phyloP scores from a whole-genome alignment of 306 rosid genomes.

The Delonix regia region DNA sequence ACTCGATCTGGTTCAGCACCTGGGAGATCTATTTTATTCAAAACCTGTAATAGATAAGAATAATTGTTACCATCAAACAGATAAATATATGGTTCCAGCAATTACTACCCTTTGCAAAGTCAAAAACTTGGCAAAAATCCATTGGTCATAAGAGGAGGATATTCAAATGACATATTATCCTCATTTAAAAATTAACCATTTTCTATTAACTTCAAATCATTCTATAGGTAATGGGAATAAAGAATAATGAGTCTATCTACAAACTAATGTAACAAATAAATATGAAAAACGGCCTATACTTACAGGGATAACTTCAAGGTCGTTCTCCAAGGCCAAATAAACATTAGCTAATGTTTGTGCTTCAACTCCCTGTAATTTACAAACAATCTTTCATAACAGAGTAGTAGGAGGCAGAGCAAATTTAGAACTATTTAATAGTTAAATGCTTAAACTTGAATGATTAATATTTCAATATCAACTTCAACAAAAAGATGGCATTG shows the following conservation, averaged over 20 bases:
- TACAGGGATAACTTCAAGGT: slow-evolving; percentile 88
- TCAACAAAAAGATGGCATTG: background rate
- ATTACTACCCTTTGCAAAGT: slow-evolving; percentile 11
- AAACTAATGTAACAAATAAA: slow-evolving; percentile 8
- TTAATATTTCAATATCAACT: background rate
- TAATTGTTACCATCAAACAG: slow-evolving; percentile 23
- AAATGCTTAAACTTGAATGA: background rate
- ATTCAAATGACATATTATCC: background rate
- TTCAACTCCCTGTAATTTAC: slow-evolving; percentile 76
- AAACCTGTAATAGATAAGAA: slow-evolving; percentile 59
- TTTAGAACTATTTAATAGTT: background rate
- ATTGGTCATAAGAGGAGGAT: background rate
- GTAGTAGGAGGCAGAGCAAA: slow-evolving; percentile 13
- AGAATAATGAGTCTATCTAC: slow-evolving; percentile 12
- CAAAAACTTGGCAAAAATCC: background rate
- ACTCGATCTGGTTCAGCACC: slow-evolving; percentile 95
- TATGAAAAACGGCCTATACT: slow-evolving; percentile 35
- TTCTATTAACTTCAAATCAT: background rate
- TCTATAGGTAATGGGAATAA: slow-evolving; percentile 16
- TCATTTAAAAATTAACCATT: background rate
- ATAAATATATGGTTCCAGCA: slow-evolving; percentile 14
- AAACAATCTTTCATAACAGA: slow-evolving; percentile 25
- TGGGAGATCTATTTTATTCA: slow-evolving; percentile 96
- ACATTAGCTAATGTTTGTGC: slow-evolving; percentile 97
- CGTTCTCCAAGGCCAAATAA: slow-evolving; percentile 85